These are phyloP conservation scores for Schoenoplectus tabernaemontani DNA, from an alignment of 202 grass and related monocot species.

Conservation along the genomic window DNA sequence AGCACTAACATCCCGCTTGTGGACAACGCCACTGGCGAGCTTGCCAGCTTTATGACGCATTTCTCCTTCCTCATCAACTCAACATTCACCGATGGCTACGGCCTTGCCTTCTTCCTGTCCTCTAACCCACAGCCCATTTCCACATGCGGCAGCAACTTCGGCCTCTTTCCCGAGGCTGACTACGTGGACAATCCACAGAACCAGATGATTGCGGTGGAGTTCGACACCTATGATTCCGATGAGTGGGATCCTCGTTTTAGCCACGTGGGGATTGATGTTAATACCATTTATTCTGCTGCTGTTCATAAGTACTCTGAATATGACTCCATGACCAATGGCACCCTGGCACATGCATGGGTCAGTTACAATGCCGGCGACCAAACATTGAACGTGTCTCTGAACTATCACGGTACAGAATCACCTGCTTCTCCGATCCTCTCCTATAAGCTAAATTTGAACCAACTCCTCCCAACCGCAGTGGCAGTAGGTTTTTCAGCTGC, in stretches of 20 bases:
- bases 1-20: background rate
- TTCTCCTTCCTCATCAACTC: background rate
- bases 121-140: background rate
- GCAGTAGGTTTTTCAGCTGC: slow-evolving; percentile 67
- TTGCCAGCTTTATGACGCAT: background rate
- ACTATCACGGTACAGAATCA: slow-evolving; percentile 20
- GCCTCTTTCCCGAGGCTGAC: background rate
- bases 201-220: background rate
- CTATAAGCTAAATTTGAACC: slow-evolving; percentile 34
- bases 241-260: background rate
- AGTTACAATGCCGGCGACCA: slow-evolving; percentile 43
- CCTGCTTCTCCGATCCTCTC: slow-evolving; percentile 32
- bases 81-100: background rate
- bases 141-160: background rate
- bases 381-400: slow-evolving; percentile 48
- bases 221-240: background rate
- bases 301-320: slow-evolving; percentile 1
- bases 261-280: slow-evolving; percentile 35
- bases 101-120: background rate
- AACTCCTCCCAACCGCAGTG: slow-evolving; percentile 41
- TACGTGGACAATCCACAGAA: background rate
- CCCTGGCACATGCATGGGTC: slow-evolving; percentile 45
- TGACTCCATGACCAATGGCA: slow-evolving; percentile 35
- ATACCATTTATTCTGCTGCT: slow-evolving; percentile 34
- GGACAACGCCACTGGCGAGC: background rate